Evolutionary conservation across 805 yeast species (phyloP), one percentile per base, ranked within the genome.

Genomic region (Candida silvicultrix): DNA sequence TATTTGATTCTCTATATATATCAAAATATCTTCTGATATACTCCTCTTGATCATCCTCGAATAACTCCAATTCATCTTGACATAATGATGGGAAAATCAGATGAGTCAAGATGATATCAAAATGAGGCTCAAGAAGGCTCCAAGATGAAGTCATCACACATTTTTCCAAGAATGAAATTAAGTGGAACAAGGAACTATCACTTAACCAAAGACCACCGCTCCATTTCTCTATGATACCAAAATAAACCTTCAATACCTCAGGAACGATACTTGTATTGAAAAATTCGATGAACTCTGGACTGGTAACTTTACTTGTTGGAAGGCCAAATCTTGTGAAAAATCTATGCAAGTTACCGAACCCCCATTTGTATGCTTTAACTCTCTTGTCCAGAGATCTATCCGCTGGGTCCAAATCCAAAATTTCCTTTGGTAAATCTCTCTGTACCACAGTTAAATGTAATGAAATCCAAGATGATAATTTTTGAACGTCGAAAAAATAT

Each of bases 281-380:
- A 54, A 76, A 66, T 3, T 67, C 64, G 23, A 80, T 72, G 60
- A 86, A 89, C 15, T 71, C 77, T 19, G 73, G 74, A 53, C 55
- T 48, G 56, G 62, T 28, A 51, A 45, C 65, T 70, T 70, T 74
- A 45, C 50, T 58, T 56, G 51, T 50, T 37, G 56, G 56, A 21
- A 45, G 48, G 36, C 67, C 53, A 60, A 80, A 89, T 53, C 87
- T 76, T 44, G 76, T 74, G 56, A 85, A 83, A 18, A 89, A 68
- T 54, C 92, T 76, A 55, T 75, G 77, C 43, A 90, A 61, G 60
- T 89, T 89, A 36, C 86, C 89, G 54, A 81, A 81, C 5, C 92
- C 81, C 98, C 99, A 92, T 64, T 94, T 94, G 68, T 74, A 90
- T 57, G 79, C 80, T 65, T 81, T 92, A 60, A 71, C 82, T 75